Evolutionary conservation across 371 early-diverging fungal genomes (phyloP).

Genomic region (Coemansia sp.): DNA sequence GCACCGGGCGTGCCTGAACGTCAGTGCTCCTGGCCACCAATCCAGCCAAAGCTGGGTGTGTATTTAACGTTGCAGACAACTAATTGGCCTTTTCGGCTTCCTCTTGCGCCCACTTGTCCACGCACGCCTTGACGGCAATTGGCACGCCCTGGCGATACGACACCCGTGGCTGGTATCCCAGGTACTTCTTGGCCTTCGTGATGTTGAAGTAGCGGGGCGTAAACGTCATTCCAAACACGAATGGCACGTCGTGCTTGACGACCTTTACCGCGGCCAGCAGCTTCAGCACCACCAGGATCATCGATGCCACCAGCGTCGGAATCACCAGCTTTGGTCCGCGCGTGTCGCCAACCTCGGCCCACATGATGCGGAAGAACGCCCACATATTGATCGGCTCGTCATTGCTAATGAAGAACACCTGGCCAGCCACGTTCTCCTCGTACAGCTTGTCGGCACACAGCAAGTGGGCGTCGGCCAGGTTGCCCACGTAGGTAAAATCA

Average conservation of each 20-base stretch:
- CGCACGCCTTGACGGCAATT: constrained; percentile 48
- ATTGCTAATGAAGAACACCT: constrained; percentile 90
- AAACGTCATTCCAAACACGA: constrained; percentile 67
- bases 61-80: background rate
- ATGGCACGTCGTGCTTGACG: constrained; percentile 51
- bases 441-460: constrained; percentile 79
- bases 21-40: too few relatives aligned
- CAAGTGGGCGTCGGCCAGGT: constrained; percentile 87
- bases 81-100: constrained; percentile 21
- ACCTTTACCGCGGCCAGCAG: constrained; percentile 32
- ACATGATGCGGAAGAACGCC: constrained; percentile 74
- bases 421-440: constrained; percentile 53
- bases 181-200: constrained; percentile 69
- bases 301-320: constrained; percentile 41
- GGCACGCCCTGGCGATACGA: constrained; percentile 71
- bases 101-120: constrained; percentile 50
- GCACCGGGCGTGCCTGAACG: too few relatives aligned
- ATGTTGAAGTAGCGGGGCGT: constrained; percentile 80
- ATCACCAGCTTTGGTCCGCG: constrained; percentile 48
- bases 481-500: constrained; percentile 94
- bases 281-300: constrained; percentile 54
- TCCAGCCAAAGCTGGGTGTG: too few relatives aligned
- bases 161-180: constrained; percentile 77
- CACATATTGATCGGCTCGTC: constrained; percentile 92
- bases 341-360: constrained; percentile 59